Evolutionary conservation across 805 yeast genomes (phyloP), one percentile per base, ranked within the genome.

Genomic region (Kazachstania martiniae): DNA sequence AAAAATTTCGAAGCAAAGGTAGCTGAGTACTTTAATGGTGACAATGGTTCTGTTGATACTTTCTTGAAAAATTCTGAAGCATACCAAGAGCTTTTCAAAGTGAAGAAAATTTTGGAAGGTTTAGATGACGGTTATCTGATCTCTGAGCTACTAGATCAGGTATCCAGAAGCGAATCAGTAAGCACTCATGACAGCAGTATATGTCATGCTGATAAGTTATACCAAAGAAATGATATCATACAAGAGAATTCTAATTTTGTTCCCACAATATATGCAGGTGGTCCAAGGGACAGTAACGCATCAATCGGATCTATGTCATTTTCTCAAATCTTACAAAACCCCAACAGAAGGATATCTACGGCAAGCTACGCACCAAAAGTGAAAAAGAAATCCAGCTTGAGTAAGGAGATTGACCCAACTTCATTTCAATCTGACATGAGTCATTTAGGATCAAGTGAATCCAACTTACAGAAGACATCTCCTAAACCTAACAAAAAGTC

Each of bases 41-140:
- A 59, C 33, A 43, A 53, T 8, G 40, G 33, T 1, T 31, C 38
- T 19, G 44, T 52, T 13, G 34, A 44, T 8, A 25, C 35, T 1
- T 52, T 43, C 32, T 44, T 53, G 23, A 33, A 38, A 8, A 45
- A 40, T 8, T 53, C 50, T 32, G 52, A 54, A 13, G 41, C 42
- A 17, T 56, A 54, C 31, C 42, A 39, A 17, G 49, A 47, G 15
- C 42, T 76, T 29, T 64, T 66, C 28, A 72, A 66, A 32, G 66
- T 75, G 38, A 74, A 72, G 36, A 66, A 66, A 5, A 68, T 72
- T 21, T 53, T 77, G 46, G 69, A 66, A 36, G 67, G 74, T 2
- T 66, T 74, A 24, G 84, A 77, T 47, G 79, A 77, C 49, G 85
- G 84, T 0, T 67, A 68, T 42, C 27, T 64, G 3, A 36, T 38